Conservation (phyloP, 225 moss, liverwort and hornwort species). For the Antitrichia curtipendula region DNA sequence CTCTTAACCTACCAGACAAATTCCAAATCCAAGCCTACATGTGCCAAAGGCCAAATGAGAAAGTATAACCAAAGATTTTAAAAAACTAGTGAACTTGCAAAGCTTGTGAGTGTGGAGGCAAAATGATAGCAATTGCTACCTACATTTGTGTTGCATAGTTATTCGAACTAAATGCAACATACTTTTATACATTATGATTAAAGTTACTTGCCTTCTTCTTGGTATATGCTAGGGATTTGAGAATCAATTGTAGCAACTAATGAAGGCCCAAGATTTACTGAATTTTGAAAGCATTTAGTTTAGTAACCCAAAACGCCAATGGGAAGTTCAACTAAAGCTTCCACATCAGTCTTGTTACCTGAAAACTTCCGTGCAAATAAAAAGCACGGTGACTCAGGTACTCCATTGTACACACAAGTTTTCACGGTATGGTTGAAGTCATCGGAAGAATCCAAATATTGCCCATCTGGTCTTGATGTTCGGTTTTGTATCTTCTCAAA, state of each 20-base stretch:
- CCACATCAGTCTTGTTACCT: not conserved
- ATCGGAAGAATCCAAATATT: slow-evolving; percentile 25
- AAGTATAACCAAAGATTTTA: not conserved
- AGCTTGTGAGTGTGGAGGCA: not conserved
- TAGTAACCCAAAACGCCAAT: slow-evolving; percentile 6
- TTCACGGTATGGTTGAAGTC: not conserved
- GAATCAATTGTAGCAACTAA: not conserved
- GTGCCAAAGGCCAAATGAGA: not conserved
- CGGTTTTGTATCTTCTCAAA: slow-evolving; percentile 18
- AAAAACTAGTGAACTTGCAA: not conserved
- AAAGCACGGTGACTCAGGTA: slow-evolving; percentile 10
- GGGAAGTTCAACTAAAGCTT: not conserved
- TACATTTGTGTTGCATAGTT: too few species aligned
- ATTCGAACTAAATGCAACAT: not conserved
- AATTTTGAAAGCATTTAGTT: not conserved
- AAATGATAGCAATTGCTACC: not conserved
- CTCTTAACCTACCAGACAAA: not conserved
- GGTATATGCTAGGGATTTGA: not conserved
- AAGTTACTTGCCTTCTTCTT: not conserved
- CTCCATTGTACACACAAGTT: slow-evolving; percentile 22
- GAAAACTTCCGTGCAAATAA: slow-evolving; percentile 38
- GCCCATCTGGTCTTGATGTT: slow-evolving; percentile 11
- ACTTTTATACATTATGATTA: not conserved
- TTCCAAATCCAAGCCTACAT: not conserved
- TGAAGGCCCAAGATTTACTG: not conserved